Base-by-base conservation (phyloP, 1,284 basidiomycete species). In the Cutaneotrichosporon cyanovorans region DNA sequence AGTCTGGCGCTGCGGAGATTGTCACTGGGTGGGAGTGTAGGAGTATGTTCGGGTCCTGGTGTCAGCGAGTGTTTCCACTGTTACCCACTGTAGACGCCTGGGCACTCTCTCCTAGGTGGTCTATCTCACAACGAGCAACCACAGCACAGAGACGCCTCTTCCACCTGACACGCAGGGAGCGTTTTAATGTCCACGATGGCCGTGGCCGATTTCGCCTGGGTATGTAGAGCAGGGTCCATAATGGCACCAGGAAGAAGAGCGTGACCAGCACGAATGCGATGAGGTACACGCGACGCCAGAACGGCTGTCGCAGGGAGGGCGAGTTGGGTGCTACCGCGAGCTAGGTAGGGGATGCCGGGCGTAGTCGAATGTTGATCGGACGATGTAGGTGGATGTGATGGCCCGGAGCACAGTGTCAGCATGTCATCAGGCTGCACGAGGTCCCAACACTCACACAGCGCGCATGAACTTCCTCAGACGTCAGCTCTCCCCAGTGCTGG, bases 121-220 rank as follows among this genome's bases (percentile, higher is more conserved):
- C 67, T 11, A 69, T 57, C 50, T 69, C 65, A 45, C 67, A 69
- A 16, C 58, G 39, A 3, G 65, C 67, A 2, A 69, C 62, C 10
- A 69, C 35, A 0, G 44, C 61, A 25, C 65, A 67, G 4, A 67
- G 30, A 8, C 59, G 43, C 20, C 64, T 34, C 9, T 51, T 56
- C 59, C 61, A 67, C 20, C 63, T 43, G 0, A 67, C 65, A 21
- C 67, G 48, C 8, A 69, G 46, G 34, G 63, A 65, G 16, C 61
- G 50, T 42, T 60, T 46, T 8, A 66, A 46, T 0, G 59, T 58
- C 67, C 67, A 69, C 2, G 45, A 49, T 21, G n/a, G 14, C 21
- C 63, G 45, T 4, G 64, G 65, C 15, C 67, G 53, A 32, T 61
- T 61, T 4, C 15, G 14, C 1, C 48, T 44, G 2, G 62, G 60